Evolutionary conservation across 176 grass and related monocot genomes (phyloP), one percentile per base, ranked within the genome.

Genomic region (Lolium multiflorum): DNA sequence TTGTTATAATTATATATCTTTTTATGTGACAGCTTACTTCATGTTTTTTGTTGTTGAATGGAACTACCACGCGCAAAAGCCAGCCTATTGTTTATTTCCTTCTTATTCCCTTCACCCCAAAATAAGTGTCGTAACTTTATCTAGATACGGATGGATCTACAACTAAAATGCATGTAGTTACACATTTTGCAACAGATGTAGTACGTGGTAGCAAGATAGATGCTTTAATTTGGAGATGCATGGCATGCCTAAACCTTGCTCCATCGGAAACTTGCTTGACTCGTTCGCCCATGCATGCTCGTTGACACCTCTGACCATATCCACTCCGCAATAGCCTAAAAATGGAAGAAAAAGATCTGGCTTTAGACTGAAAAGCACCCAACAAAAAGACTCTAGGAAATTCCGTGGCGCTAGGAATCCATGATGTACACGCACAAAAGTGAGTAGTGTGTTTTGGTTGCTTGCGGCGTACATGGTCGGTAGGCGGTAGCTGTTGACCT

Each of bases 151-250:
- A n/a, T n/a, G n/a, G n/a, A n/a, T n/a, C n/a, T n/a, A n/a, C n/a
- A n/a, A n/a, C n/a, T n/a, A n/a, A 28, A 28, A 28, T 28, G 1
- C 2, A 28, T 28, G 2, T 28, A 28, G 1, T 1, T 28, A 28
- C 2, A 28, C 1, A 2, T 2, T 2, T 28, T 28, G 28, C 2
- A 28, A 2, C 2, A 1, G 28, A 28, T 28, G 28, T 28, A 2
- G n/a, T n/a, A n/a, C n/a, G n/a, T n/a, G n/a, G n/a, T n/a, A n/a
- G n/a, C n/a, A n/a, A n/a, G n/a, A n/a, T n/a, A n/a, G n/a, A n/a
- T n/a, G n/a, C n/a, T n/a, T n/a, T n/a, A n/a, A n/a, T n/a, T n/a
- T 28, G 28, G 1, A 1, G 1, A 28, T 1, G 1, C 1, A 2
- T 1, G 4, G 39, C 39, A 41, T 41, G 4, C 39, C 44, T 18